Base-by-base conservation (phyloP, 148 eudicot genomes). In the Chenopodium berlandieri region DNA sequence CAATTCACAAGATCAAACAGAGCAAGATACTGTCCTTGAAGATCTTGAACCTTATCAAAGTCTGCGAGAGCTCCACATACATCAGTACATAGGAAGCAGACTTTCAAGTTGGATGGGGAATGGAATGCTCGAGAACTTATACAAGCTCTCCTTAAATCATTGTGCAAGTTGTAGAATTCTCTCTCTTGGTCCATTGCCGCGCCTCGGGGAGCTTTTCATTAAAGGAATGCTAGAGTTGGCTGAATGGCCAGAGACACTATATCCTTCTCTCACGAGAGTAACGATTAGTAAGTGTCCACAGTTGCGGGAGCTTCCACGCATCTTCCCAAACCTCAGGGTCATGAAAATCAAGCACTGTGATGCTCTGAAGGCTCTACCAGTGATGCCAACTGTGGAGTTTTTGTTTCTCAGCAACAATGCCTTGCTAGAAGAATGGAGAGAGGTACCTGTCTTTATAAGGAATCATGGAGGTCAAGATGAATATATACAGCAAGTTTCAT, bases 311-410 rank as follows among this genome's bases (percentile, higher is more conserved):
- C 25, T 84, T n/a, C 84, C 85, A 60, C 44, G 20, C 27, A 22
- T 40, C 17, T 46, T 86, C 50, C 85, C 79, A 13, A 65, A 68
- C 73, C 80, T 82, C 71, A 44, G 22, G 70, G 81, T 48, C 73
- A 23, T 77, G 82, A 81, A 84, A 78, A 52, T 87, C 69, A 84
- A 87, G 77, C 75, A 70, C 71, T 87, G 86, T 73, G 83, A 79
- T 73, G 75, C 73, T 54, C 48, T 86, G 48, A 75, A 70, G 63
- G 68, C 71, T 34, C 83, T 87, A 7, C 81, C 86, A 8, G 4
- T 84, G 31, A 31, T 25, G 44, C 84, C 80, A 23, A 34, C 67
- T 14, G 50, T 84, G 47, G 5, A 2, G 31, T 84, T 72, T 56
- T n/a, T 85, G 56, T 12, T 9, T 34, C 85, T 79, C 4, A 52